Base-by-base conservation (phyloP, 129 eudicot genomes). In the Flaveria trinervia region DNA sequence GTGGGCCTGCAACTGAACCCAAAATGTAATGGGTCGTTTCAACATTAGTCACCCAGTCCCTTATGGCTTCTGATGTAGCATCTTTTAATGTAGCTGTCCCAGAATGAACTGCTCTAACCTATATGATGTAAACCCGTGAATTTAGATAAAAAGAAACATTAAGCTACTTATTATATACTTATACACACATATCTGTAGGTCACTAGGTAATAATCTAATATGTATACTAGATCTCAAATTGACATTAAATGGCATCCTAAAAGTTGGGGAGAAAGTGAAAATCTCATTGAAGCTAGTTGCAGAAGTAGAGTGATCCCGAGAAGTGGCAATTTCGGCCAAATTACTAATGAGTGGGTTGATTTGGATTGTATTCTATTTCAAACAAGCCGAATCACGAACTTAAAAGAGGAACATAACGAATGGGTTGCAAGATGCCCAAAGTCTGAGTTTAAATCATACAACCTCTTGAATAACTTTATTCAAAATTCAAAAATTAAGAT, bases 51-150 rank as follows among this genome's bases (percentile, higher is more conserved):
- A 45, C 49, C 49, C 49, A 45, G 49, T 45, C 49, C 49, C 49
- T 62, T 79, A 92, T 90, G 73, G 95, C 98, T 82, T 90, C 96
- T 13, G 98, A 90, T 51, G 94, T 90, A 18, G 98, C 98, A 82
- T 90, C 96, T 81, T 93, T 93, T 77, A 92, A 77, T 7, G 94
- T 90, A 18, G 96, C 98, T 22, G 96, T 90, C 51, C 96, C 98
- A 49, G 94, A 85, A 77, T 90, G 92, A 79, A 92, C 96, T 50
- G 93, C 72, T 84, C 97, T 86, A 39, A 92, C 97, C 96, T 92
- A 39, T 51, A 52, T 60, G 50, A 69, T 33, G 48, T 54, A 51
- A 51, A 52, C 59, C n/a, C 16, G 15, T n/a, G 0, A 52, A 3
- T 52, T 52, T 15, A n/a, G 59, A 52, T n/a, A 52, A 0, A 52